Conservation (phyloP, 371 early-diverging fungal species). For the Mucor irregularis region DNA sequence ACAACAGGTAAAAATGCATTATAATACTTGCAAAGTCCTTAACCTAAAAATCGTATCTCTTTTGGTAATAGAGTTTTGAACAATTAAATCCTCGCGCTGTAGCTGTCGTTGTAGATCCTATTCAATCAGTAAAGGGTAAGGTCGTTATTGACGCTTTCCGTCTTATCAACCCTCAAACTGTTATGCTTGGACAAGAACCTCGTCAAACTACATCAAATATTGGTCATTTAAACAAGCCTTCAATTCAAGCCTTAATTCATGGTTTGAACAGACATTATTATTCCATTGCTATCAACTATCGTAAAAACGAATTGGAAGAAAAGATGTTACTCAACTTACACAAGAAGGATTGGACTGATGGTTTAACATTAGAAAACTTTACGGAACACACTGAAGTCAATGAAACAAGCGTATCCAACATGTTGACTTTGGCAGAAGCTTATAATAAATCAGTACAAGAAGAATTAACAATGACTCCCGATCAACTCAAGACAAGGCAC, state of each 20-base stretch:
- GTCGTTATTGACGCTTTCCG: conserved; percentile 99
- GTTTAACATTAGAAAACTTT: conserved; percentile 88
- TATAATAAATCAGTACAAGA: conserved; percentile 97
- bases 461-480: conserved; percentile 90
- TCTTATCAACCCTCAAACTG: conserved; percentile 89
- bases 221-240: conserved; percentile 99
- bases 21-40: conserved; percentile 28
- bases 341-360: conserved; percentile 99
- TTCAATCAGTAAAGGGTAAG: conserved; percentile 99
- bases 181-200: conserved; percentile 94
- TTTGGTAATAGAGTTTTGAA: conserved; percentile 95
- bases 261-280: conserved; percentile 99
- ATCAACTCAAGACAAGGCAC: conserved; percentile 94
- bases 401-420: conserved; percentile 76
- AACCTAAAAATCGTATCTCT: too few species aligned
- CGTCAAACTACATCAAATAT: conserved; percentile 99
- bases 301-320: conserved; percentile 99
- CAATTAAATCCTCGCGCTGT: conserved; percentile 96
- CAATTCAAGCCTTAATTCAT: conserved; percentile 98
- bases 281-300: conserved; percentile 98
- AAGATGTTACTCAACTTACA: conserved; percentile 99
- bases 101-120: conserved; percentile 99
- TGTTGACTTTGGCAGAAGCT: conserved; percentile 87
- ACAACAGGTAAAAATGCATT: conserved; percentile 76
- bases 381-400: conserved; percentile 80